Conservation (phyloP, 23 red algal genomes). For the Agarophyton chilense region DNA sequence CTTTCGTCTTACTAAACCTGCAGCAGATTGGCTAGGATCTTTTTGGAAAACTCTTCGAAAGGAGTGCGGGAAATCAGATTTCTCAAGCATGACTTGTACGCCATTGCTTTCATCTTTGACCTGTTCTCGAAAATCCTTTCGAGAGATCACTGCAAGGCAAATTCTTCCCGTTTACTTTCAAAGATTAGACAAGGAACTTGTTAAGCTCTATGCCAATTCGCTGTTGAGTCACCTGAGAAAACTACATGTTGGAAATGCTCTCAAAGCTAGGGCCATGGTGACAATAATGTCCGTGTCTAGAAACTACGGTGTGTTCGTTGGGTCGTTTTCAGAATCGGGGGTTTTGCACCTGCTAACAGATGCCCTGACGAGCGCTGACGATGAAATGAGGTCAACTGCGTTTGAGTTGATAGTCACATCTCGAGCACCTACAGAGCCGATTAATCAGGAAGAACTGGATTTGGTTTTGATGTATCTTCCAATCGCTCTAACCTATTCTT, state of each 20-base stretch:
- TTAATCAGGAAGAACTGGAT: slow-evolving; percentile 30
- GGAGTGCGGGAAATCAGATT: slow-evolving; percentile 1
- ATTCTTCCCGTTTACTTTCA: slow-evolving; percentile 47
- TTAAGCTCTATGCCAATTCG: not conserved
- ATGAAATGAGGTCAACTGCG: slow-evolving; percentile 36
- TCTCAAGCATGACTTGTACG: not conserved
- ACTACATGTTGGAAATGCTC: not conserved
- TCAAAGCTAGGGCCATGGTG: not conserved
- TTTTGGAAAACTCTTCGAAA: slow-evolving; percentile 34
- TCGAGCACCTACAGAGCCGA: slow-evolving; percentile 37
- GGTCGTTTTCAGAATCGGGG: slow-evolving; percentile 34
- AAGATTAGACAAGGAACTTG: not conserved
- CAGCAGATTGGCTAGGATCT: slow-evolving; percentile 18
- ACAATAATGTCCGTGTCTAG: slow-evolving; percentile 47
- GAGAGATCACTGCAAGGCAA: slow-evolving; percentile 12
- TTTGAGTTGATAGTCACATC: slow-evolving; percentile 45
- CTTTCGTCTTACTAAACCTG: slow-evolving; percentile 36
- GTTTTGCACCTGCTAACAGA: slow-evolving; percentile 13
- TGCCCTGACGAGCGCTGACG: slow-evolving; percentile 21
- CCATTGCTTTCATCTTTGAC: not conserved
- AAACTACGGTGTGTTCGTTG: slow-evolving; percentile 16
- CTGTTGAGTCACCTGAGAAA: not conserved
- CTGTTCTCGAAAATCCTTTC: not conserved
- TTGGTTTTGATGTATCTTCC: slow-evolving; percentile 40
- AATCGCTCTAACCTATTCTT: slow-evolving; percentile 20